phyloP scores from a whole-genome alignment of 257 asterid species.

The Solanum peruvianum region DNA sequence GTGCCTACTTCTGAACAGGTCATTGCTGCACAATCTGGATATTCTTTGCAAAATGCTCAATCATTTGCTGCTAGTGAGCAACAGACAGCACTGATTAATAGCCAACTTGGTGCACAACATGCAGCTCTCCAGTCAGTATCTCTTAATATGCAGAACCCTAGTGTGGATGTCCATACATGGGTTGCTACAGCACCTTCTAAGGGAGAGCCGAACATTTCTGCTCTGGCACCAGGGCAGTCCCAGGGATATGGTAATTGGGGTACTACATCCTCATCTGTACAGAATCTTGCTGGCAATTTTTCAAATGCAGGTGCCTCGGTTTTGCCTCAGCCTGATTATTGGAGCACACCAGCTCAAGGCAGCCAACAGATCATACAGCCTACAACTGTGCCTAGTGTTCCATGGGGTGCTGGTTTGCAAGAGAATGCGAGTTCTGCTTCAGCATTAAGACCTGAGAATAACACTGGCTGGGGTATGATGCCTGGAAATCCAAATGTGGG shows the following conservation, averaged over 20 bases:
- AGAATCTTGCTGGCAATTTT: conserved; percentile 38
- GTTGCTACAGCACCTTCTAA: conserved; percentile 14
- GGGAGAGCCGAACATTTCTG: conserved; percentile 13
- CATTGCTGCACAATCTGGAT: conserved; percentile 8
- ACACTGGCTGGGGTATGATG: conserved; percentile 48
- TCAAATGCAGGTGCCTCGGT: conserved; percentile 26
- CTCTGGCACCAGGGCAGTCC: conserved; percentile 27
- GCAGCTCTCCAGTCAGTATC: conserved; percentile 15
- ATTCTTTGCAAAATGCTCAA: conserved; percentile 18
- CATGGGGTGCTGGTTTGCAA: conserved; percentile 43
- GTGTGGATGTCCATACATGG: conserved; percentile 28
- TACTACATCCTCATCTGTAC: conserved; percentile 24
- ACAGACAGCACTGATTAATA: conserved; percentile 26
- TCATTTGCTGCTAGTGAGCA: conserved; percentile 26
- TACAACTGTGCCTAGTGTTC: conserved; percentile 25
- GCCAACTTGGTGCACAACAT: conserved; percentile 19
- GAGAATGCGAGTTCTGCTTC: conserved; percentile 28
- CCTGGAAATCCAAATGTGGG: conserved; percentile 52
- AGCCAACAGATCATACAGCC: conserved; percentile 49
- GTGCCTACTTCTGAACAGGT: conserved; percentile 39
- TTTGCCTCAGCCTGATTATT: conserved; percentile 48
- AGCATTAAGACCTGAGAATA: conserved; percentile 37
- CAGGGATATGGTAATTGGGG: conserved; percentile 47
- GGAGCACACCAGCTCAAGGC: conserved; percentile 44
- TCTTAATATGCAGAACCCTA: conserved; percentile 34